These are phyloP conservation scores for Lactarius sp. DNA, from an alignment of 768 basidiomycete species.

Conservation along the genomic window DNA sequence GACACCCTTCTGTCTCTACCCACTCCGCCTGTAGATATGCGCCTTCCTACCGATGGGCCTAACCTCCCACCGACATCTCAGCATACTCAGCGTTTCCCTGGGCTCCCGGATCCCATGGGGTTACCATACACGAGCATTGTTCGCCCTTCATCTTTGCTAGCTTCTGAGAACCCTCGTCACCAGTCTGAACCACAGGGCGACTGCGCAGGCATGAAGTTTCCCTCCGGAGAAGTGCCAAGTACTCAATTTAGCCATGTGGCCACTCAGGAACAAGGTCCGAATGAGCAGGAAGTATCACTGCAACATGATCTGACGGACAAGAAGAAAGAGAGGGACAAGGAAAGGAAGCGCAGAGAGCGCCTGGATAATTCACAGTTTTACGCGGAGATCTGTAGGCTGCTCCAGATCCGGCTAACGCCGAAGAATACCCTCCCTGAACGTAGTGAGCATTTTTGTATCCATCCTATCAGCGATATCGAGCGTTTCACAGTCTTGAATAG, in stretches of 20 bases:
- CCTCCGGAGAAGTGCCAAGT: background rate
- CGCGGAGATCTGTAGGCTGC: background rate
- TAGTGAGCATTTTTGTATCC: background rate
- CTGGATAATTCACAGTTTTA: background rate
- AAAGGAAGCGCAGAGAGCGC: background rate
- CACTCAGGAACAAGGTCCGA: background rate
- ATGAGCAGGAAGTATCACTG: background rate
- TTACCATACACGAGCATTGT: background rate
- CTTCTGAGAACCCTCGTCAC: background rate
- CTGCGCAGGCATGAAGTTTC: no score
- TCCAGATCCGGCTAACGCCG: background rate
- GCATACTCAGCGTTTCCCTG: background rate
- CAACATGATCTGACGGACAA: background rate
- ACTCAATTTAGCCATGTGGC: background rate
- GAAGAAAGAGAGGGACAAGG: background rate
- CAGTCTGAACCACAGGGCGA: background rate
- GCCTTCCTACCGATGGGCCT: no score
- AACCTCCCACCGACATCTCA: background rate
- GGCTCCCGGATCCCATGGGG: background rate
- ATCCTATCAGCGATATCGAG: background rate
- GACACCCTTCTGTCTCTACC: background rate
- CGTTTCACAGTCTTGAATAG: background rate
- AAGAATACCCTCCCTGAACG: background rate
- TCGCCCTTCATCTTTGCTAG: no score
- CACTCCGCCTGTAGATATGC: background rate